Evolutionary conservation across 2,329 filamentous ascomycete species (phyloP), one percentile per base, ranked within the genome.

Genomic region (Penicillium verrucosum): DNA sequence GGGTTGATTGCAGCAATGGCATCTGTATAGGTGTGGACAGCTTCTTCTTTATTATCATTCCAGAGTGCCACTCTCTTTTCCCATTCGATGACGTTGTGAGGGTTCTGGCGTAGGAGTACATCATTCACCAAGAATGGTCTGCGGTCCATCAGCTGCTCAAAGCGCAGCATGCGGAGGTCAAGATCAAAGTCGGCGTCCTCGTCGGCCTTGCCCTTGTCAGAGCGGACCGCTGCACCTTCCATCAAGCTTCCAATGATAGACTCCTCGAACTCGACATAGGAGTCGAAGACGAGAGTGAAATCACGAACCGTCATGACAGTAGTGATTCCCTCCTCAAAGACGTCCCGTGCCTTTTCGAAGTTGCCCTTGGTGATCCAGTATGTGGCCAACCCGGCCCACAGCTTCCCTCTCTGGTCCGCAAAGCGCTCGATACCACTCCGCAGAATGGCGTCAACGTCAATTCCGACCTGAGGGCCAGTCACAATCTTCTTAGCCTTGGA

Each of bases 231-330:
- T 1, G 92, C 92, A 52, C 89, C 84, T 66, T 97, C 92, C 87
- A 99, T 95, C 65, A 97, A 81, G 46, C 88, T 88, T 14, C 90
- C 88, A 62, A 97, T 96, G 64, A 97, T 88, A 0, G 92, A 93
- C 76, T 99, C 95, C 73, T 99, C 94, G 60, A 97, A 97, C 74
- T 99, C 94, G 32, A 90, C 88, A 69, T 97, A 99, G 0, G 92
- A 89, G 74, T 99, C 94, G 67, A 99, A 99, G 44, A 97, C 88
- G 54, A 97, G 84, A 0, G 92, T 95, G 70, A 99, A 99, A 76
- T 99, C 94, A 54, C 94, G 88, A 43, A 99, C 92, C 2, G 94
- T 99, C 93, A 97, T 97, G 61, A 97, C 95, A 1, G 93, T 97
- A 11, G 91, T 96, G 63, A 97, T 90, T 43, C 90, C 95, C 74